Conservation (phyloP, 192 early-diverging fungal genomes). For the Coemansia sp. region DNA sequence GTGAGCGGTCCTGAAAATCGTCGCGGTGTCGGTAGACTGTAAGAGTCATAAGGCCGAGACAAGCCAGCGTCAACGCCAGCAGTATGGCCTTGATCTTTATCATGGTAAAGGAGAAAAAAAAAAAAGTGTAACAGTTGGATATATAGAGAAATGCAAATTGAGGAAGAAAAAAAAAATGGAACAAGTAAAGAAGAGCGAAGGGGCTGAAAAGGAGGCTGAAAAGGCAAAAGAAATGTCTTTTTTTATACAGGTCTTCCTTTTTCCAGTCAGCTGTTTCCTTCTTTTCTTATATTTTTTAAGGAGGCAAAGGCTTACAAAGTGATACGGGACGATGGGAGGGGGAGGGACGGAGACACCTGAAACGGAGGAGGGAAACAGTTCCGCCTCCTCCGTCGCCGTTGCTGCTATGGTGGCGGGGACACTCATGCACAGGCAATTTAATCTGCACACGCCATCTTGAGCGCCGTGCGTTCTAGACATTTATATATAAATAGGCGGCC, state of each 20-base stretch:
- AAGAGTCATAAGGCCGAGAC: slow-evolving; percentile 28
- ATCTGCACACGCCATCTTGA: slow-evolving; percentile 3
- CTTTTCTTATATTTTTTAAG: background rate
- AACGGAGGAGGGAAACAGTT: background rate
- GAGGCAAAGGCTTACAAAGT: background rate
- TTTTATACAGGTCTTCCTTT: background rate
- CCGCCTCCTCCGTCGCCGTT: background rate
- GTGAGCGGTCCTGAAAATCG: slow-evolving; percentile 37
- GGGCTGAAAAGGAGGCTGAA: background rate
- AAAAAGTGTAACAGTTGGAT: background rate
- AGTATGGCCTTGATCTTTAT: slow-evolving; percentile 28
- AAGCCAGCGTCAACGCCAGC: slow-evolving; percentile 14
- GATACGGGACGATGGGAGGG: background rate
- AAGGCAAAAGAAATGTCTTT: background rate
- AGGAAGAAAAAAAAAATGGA: background rate
- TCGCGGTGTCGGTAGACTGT: slow-evolving; percentile 39
- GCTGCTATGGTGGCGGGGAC: background rate
- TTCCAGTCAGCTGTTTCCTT: background rate
- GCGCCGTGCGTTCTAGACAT: background rate
- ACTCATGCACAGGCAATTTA: background rate
- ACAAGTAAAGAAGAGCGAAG: slow-evolving; percentile 7
- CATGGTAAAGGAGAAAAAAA: slow-evolving; percentile 10
- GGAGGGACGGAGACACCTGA: background rate
- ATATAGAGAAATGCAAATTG: background rate
- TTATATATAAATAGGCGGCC: background rate